Evolutionary conservation across 495 filamentous ascomycete species (phyloP), one percentile per base, ranked within the genome.

Genomic region (Penicillium paxilli): DNA sequence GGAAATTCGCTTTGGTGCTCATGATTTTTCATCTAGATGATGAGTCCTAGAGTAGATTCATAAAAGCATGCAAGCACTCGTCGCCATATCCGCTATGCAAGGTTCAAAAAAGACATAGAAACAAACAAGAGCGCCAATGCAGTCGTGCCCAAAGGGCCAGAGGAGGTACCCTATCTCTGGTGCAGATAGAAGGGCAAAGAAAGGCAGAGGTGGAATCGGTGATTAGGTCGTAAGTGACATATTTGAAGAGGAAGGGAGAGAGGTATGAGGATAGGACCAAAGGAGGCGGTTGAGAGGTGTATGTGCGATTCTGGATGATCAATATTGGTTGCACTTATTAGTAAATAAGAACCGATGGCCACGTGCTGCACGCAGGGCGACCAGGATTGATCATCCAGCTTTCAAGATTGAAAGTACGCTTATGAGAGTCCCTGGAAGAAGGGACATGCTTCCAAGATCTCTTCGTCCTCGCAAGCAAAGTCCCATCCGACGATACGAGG

Each of bases 401-500:
- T 10, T 40, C 11, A 7, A 20, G 35, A 40, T 17, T 17, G 35
- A 42, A 42, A 42, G 19, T 4, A 42, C 8, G 17, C 2, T 21
- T 20, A 52, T 68, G 54, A 78, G 40, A 77, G 57, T 2, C 69
- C 60, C 19, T 54, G 58, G 50, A 96, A 97, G 66, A 96, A 96
- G 32, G 81, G 84, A 48, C 83, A 83, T 2, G 89, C 90, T 63
- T 89, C 86, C 49, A 91, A 84, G 41, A 98, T 85, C 55, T 92
- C 84, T 60, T 83, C 73, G 48, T 98, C 94, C n/a, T 83, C 88
- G 59, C 88, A 88, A 45, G 91, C 93, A 79, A 96, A 98, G 73
- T 98, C 94, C 94, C 94, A 98, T 4, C 92, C 94, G 3, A 98
- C 90, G 55, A 98, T 98, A 46, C 87, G 85, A 25, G 85, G 87